Evolutionary conservation across 2,329 filamentous ascomycete genomes (phyloP).

Genomic region (Fusarium equiseti): DNA sequence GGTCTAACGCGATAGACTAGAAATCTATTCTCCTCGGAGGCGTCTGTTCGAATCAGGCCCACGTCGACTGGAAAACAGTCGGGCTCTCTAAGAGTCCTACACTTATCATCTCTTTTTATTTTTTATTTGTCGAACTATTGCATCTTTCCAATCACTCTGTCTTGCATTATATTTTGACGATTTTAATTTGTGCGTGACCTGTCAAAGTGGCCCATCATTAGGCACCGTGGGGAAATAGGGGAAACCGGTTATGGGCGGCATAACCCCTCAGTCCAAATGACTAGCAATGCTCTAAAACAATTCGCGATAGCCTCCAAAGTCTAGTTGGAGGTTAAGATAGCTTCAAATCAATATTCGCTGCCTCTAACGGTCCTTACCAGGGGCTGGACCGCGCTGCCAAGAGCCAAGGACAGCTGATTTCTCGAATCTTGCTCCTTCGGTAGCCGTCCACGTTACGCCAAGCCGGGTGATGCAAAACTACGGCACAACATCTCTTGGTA

Average conservation of each 20-base stretch:
- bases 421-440: background rate
- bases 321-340: too few species aligned
- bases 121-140: accelerated
- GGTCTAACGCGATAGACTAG: constrained; percentile 12
- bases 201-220: background rate
- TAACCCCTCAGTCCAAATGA: background rate
- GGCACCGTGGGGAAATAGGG: background rate
- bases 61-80: constrained; percentile 7
- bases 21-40: constrained; percentile 10
- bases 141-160: accelerated
- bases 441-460: background rate
- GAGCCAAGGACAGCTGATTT: background rate
- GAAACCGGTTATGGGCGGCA: background rate
- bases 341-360: background rate
- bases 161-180: too few species aligned
- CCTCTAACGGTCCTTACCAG: background rate
- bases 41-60: constrained; percentile 13
- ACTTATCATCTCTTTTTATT: background rate
- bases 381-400: background rate
- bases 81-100: background rate
- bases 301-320: background rate
- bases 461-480: background rate
- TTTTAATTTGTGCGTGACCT: background rate
- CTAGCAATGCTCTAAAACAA: background rate
- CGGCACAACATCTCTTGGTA: background rate